phyloP scores from a whole-genome alignment of 768 basidiomycete species.

The Boletus vermiculosoides region DNA sequence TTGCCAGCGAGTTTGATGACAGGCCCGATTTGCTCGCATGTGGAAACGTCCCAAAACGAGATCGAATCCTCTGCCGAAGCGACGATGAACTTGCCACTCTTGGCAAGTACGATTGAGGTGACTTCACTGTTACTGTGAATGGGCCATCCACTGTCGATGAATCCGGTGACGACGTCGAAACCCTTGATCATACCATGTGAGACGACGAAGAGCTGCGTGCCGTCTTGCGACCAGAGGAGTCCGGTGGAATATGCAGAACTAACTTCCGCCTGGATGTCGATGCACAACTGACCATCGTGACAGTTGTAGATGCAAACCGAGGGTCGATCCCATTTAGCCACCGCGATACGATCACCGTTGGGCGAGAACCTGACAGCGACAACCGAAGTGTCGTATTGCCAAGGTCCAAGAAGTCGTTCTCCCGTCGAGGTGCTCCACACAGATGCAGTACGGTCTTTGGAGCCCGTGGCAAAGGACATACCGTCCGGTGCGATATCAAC shows the following conservation, averaged over 20 bases:
- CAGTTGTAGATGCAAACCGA: not conserved
- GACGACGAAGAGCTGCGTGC: not conserved
- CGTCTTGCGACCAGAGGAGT: not conserved
- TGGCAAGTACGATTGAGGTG: not conserved
- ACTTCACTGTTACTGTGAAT: not conserved
- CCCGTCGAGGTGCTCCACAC: not conserved
- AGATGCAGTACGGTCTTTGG: not conserved
- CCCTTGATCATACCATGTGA: not conserved
- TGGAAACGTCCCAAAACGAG: not conserved
- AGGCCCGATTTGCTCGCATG: not conserved
- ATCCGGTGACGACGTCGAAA: not conserved
- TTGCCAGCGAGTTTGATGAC: not conserved
- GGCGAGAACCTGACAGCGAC: not conserved
- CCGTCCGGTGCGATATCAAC: not conserved
- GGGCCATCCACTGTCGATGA: not conserved
- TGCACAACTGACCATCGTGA: not conserved
- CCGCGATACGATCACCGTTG: not conserved
- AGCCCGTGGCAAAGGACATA: not conserved
- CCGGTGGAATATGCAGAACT: not conserved
- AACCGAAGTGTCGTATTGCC: not conserved
- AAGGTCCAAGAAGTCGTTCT: not conserved
- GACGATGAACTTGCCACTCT: not conserved
- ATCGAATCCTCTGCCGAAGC: not conserved
- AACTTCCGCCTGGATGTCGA: not conserved
- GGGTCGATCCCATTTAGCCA: not conserved